phyloP scores from a whole-genome alignment of 2,329 filamentous ascomycete genomes.

The Zasmidium cellare region DNA sequence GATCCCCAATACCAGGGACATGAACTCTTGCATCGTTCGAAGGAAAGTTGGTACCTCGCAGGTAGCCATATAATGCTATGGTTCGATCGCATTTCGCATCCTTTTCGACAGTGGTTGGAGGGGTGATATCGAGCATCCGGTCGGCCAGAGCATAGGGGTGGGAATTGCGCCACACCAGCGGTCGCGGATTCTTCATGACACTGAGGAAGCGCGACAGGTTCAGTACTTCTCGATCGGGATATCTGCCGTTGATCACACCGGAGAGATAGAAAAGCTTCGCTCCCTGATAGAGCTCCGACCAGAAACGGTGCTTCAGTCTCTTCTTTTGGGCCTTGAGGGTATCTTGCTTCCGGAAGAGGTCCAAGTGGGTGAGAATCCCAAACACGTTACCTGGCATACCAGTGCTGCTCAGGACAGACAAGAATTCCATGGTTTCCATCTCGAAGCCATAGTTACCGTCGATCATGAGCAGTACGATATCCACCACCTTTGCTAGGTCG shows the following conservation, averaged over 20 bases:
- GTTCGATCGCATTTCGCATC: slow-evolving; percentile 88
- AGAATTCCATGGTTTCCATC: slow-evolving; percentile 99
- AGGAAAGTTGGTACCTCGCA: slow-evolving; percentile 91
- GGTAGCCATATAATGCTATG: slow-evolving; percentile 87
- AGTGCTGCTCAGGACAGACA: slow-evolving; percentile 88
- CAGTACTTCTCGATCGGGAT: slow-evolving; percentile 93
- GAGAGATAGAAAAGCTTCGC: slow-evolving; percentile 97
- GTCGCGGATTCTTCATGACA: slow-evolving; percentile 98
- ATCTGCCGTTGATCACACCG: slow-evolving; percentile 93
- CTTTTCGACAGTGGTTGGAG: slow-evolving; percentile 86
- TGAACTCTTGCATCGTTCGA: slow-evolving; percentile 84
- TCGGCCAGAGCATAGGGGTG: slow-evolving; percentile 94
- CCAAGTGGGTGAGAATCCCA: slow-evolving; percentile 92
- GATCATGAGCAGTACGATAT: slow-evolving; percentile 97
- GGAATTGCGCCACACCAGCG: slow-evolving; percentile 93
- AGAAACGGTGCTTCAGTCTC: slow-evolving; percentile 89
- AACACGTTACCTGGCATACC: slow-evolving; percentile 99
- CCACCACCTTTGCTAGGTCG: slow-evolving; percentile 93
- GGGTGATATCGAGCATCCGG: slow-evolving; percentile 91
- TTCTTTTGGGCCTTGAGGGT: slow-evolving; percentile 93
- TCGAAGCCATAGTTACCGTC: slow-evolving; percentile 98
- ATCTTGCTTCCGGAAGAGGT: slow-evolving; percentile 92
- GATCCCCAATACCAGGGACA: slow-evolving; percentile 87
- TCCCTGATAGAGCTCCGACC: slow-evolving; percentile 95
- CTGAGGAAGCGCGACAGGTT: slow-evolving; percentile 93